Evolutionary conservation across 768 basidiomycete species (phyloP), one percentile per base, ranked within the genome.

Genomic region (Suillus hirtellus): DNA sequence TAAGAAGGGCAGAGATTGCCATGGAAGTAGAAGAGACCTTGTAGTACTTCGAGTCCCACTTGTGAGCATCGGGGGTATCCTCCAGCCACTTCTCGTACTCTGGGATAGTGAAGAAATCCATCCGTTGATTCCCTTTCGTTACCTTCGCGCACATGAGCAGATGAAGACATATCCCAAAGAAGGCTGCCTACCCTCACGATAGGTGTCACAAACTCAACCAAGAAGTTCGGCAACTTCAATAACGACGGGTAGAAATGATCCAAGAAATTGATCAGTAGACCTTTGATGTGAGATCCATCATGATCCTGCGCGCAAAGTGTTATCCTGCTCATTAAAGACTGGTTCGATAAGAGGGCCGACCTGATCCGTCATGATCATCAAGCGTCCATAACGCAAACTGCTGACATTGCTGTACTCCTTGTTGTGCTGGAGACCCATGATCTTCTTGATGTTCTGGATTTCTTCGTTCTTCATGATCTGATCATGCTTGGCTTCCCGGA

Each of bases 311-410:
- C 21, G 53, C 5, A 49, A 35, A n/a, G 62, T 9, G 53, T 42
- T 24, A 7, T 53, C 46, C 47, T 53, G 60, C 58, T 40, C 17
- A 17, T 31, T 52, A 46, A 14, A 37, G 52, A 27, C 50, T 47
- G 19, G 59, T 46, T n/a, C 60, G 4, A 58, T 10, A 27, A 40
- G 19, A 58, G 11, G 19, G 76, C 84, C 55, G 60, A 94, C 95
- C 86, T 98, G 96, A 89, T 99, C 97, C 4, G 97, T 94, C 97
- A 99, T 99, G 69, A 99, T 93, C 97, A 99, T 99, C 56, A 99
- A 74, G 59, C 89, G 88, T 1, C 97, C 97, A 70, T 99, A 99
- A 34, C 97, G 87, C 70, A 99, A 77, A 67, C 84, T 89, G 42
- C 72, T 73, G 17, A 85, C 78, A 59, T 82, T 84, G 44, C 79